phyloP scores from a whole-genome alignment of 441 rosid species.

The Populus hybrid region DNA sequence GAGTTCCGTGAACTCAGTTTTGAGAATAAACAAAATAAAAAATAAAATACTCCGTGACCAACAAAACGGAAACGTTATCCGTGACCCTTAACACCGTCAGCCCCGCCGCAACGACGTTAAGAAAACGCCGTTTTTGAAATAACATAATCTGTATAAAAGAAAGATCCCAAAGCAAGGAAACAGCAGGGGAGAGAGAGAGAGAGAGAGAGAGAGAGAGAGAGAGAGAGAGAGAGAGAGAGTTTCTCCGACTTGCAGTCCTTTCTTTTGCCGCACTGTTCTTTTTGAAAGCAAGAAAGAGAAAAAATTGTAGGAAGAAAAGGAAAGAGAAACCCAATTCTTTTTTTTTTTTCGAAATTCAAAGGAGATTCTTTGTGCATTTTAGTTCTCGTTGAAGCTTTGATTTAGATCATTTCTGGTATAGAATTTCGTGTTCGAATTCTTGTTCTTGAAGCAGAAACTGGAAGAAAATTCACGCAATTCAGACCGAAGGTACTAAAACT shows the following conservation, averaged over 20 bases:
- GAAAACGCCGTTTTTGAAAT: constrained; percentile 33
- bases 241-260: constrained; percentile 19
- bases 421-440: constrained; percentile 1
- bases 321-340: not conserved
- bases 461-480: constrained; percentile 16
- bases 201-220: too few relatives aligned
- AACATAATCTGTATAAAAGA: constrained; percentile 32
- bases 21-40: not conserved
- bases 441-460: constrained; percentile 16
- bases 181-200: too few relatives aligned
- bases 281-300: not conserved
- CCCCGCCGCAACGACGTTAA: constrained; percentile 41
- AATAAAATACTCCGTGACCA: not conserved
- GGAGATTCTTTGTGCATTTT: constrained; percentile 27
- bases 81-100: constrained; percentile 38
- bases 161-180: constrained; percentile 21
- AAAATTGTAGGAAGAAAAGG: not conserved
- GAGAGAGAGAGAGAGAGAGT: constrained; percentile 3
- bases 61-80: constrained; percentile 6
- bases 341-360: constrained; percentile 22
- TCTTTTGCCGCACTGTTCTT: constrained; percentile 20
- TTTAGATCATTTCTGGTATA: constrained; percentile 8
- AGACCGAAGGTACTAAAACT: constrained; percentile 30
- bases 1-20: constrained; percentile 26
- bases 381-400: not conserved